Base-by-base conservation (phyloP, 805 yeast genomes). In the Lipomyces oligophaga region DNA sequence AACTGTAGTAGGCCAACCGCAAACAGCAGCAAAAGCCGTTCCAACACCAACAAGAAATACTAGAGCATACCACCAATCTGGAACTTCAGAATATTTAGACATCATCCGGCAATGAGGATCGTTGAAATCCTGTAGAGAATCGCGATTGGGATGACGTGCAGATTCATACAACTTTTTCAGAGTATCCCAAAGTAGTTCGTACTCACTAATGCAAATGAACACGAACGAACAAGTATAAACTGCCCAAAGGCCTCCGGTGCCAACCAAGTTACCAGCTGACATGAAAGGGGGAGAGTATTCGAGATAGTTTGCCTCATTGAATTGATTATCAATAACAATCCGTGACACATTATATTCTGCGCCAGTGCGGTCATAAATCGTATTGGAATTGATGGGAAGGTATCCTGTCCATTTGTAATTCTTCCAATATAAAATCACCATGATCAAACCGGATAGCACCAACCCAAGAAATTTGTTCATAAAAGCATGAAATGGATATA, bases 281-380 rank as follows among this genome's bases (percentile, higher is more conserved):
- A 74, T 76, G 58, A 72, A 78, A 8, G 82, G 81, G 6, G 81
- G 81, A 1, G 81, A 79, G 52, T 75, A 71, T 32, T 65, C 46
- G 47, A 67, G 60, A 60, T 77, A 78, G 55, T 71, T 74, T 2
- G 50, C 59, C 36, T 65, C 59, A 52, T 76, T 78, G 40, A 81
- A 72, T 45, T 71, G 63, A 26, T 70, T 67, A 7, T 64, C 59
- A 55, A 72, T 66, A 26, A 81, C 63, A 41, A 82, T 75, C 41
- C 66, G 67, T 11, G 68, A 37, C 18, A 76, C n/a, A 39, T 79
- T 67, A 63, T 81, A 82, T 5, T 36, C 24, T 8, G 18, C 27
- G 2, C 57, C 57, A 18, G 26, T 27, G 16, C 48, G 34, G 55
- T 65, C 24, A 60, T 64, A 66, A 55, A 72, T 31, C 1, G 45